Conservation (phyloP, 345 rosid genomes). For the Crucihimalaya himalaica region DNA sequence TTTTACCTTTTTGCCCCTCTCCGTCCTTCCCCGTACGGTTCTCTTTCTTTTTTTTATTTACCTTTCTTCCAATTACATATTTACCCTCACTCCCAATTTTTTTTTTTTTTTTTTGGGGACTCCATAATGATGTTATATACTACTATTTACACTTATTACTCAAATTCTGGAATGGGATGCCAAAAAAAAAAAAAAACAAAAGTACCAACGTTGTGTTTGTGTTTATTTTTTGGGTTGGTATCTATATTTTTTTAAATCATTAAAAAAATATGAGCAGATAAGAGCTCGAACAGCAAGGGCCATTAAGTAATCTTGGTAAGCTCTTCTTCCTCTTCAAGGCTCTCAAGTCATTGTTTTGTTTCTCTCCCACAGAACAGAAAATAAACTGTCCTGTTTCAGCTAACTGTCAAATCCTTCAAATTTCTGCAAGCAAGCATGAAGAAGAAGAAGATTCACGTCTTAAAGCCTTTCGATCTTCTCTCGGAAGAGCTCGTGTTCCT, state of each 20-base stretch:
- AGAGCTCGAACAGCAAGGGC: too few species aligned
- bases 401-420: not conserved
- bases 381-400: not conserved
- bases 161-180: too few species aligned
- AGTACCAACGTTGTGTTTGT: too few species aligned
- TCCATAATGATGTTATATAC: too few species aligned
- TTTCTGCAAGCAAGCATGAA: slow-evolving; percentile 3
- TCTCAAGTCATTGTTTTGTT: not conserved
- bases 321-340: not conserved
- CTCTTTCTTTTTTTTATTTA: not conserved
- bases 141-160: too few species aligned
- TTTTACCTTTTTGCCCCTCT: slow-evolving; percentile 32
- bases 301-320: not conserved
- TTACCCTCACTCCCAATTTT: not conserved
- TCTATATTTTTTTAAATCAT: too few species aligned
- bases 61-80: not conserved
- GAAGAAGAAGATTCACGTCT: slow-evolving; percentile 31
- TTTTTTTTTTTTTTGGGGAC: too few species aligned
- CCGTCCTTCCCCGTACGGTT: slow-evolving; percentile 42
- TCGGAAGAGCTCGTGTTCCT: slow-evolving; percentile 46
- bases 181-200: too few species aligned
- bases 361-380: slow-evolving; percentile 16
- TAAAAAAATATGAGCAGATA: too few species aligned
- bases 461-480: slow-evolving; percentile 41
- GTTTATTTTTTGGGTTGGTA: too few species aligned